A percentile compares a stretch with the other conserved stretches of the same genome.
phyloP scores from a whole-genome alignment of 2,329 filamentous ascomycete species.

The Aspergillus pseudoterreus region DNA sequence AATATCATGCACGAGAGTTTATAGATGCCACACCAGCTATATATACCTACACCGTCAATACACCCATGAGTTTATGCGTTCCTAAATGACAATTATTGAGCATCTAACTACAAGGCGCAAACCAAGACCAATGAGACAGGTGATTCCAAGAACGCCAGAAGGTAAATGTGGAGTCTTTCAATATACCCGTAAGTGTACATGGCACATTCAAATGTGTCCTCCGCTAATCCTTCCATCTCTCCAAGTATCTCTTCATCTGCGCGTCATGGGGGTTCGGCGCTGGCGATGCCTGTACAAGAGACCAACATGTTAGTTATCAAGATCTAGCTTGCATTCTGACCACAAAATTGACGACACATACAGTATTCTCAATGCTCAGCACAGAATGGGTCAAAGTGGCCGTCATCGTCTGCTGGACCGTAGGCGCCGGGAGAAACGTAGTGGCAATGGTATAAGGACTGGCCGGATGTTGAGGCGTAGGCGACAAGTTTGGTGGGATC shows the following conservation, averaged over 20 bases:
- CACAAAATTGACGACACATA: slow-evolving; percentile 35
- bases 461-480: slow-evolving; percentile 50
- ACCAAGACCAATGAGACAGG: not conserved
- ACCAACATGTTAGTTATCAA: not conserved
- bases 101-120: no score
- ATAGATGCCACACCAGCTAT: no score
- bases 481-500: slow-evolving; percentile 52
- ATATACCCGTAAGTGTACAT: no score
- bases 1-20: not conserved
- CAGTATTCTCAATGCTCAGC: slow-evolving; percentile 56
- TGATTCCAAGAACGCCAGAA: not conserved
- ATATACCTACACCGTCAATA: no score
- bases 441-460: slow-evolving; percentile 53
- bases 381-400: slow-evolving; percentile 49
- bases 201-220: not conserved
- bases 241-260: slow-evolving; percentile 54
- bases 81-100: no score
- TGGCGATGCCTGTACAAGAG: slow-evolving; percentile 48
- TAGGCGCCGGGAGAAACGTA: slow-evolving; percentile 46
- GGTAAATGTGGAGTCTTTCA: no score
- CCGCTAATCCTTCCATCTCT: slow-evolving; percentile 56
- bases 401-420: slow-evolving; percentile 49
- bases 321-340: not conserved
- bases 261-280: slow-evolving; percentile 48
- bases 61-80: no score